These are phyloP conservation scores for Rhodotorula toruloides DNA, from an alignment of 768 basidiomycete species.

Conservation along the genomic window DNA sequence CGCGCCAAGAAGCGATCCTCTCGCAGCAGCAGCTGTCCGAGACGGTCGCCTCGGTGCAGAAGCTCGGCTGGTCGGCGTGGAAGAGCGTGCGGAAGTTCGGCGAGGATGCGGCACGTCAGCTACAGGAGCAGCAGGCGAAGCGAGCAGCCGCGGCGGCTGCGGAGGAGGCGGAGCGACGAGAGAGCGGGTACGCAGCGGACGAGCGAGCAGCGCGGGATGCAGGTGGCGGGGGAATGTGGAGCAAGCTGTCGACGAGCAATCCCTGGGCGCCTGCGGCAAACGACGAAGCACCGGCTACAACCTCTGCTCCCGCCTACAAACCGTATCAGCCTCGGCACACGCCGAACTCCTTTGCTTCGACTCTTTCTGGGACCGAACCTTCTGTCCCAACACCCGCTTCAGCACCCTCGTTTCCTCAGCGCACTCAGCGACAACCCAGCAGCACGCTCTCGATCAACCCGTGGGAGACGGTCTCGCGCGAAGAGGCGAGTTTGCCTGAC, in stretches of 20 bases:
- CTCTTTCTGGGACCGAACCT: background rate
- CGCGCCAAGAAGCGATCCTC: background rate
- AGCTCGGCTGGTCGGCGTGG: constrained; percentile 37
- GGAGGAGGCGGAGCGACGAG: background rate
- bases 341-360: background rate
- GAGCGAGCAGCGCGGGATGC: background rate
- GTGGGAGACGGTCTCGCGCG: constrained; percentile 23
- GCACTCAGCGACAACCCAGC: constrained; percentile 11
- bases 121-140: constrained; percentile 18
- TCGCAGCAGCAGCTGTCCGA: constrained; percentile 23
- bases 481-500: background rate
- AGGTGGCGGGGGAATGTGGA: constrained; percentile 12
- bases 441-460: constrained; percentile 28
- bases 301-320: background rate
- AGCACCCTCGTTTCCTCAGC: background rate
- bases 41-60: constrained; percentile 35
- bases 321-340: constrained; percentile 19
- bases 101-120: constrained; percentile 33
- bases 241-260: constrained; percentile 20
- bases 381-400: background rate
- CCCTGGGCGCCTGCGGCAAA: constrained; percentile 14
- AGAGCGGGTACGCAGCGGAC: background rate
- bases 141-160: background rate
- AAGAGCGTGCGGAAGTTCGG: constrained; percentile 31
- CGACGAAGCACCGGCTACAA: background rate